phyloP scores from a whole-genome alignment of 2,329 filamentous ascomycete species.

The Torrubiella hemipterigena region DNA sequence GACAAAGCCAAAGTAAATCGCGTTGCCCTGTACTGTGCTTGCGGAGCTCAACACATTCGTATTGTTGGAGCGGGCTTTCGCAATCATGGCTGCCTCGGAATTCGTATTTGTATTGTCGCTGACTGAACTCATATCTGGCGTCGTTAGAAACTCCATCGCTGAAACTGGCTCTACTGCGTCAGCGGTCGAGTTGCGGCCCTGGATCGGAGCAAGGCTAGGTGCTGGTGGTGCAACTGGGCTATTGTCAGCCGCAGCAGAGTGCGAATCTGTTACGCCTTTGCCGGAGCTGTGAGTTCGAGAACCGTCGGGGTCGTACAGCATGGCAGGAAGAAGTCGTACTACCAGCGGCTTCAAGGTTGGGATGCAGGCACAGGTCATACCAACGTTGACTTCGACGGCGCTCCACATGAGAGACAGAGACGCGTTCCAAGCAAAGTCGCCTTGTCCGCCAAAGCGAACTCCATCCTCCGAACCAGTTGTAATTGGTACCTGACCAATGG shows the following conservation, averaged over 20 bases:
- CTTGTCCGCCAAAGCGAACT: conserved; percentile 37
- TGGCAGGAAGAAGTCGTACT: conserved; percentile 46
- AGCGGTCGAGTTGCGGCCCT: conserved; percentile 6
- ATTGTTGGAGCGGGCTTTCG: conserved; percentile 14
- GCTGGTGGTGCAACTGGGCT: conserved; percentile 1
- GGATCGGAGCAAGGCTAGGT: not conserved
- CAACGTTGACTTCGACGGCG: conserved; percentile 79
- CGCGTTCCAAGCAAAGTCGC: conserved; percentile 59
- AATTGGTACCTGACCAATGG: conserved; percentile 34
- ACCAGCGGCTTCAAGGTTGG: conserved; percentile 82
- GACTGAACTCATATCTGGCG: conserved; percentile 19
- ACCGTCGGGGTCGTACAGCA: conserved; percentile 40
- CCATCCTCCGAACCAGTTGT: conserved; percentile 21
- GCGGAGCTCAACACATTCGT: conserved; percentile 26
- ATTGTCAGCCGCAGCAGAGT: not conserved
- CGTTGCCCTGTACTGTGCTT: conserved; percentile 25
- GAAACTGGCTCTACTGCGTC: conserved; percentile 18
- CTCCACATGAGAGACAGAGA: conserved; percentile 89
- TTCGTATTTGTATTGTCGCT: conserved; percentile 13
- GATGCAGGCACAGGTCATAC: conserved; percentile 85
- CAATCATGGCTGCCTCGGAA: conserved; percentile 3
- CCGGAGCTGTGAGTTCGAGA: conserved; percentile 16
- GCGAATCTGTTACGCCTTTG: conserved; percentile 18
- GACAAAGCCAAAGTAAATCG: conserved; percentile 65
- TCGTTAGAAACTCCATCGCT: conserved; percentile 34